phyloP scores from a whole-genome alignment of 306 rosid species.

The Pterocarpus macrocarpus region DNA sequence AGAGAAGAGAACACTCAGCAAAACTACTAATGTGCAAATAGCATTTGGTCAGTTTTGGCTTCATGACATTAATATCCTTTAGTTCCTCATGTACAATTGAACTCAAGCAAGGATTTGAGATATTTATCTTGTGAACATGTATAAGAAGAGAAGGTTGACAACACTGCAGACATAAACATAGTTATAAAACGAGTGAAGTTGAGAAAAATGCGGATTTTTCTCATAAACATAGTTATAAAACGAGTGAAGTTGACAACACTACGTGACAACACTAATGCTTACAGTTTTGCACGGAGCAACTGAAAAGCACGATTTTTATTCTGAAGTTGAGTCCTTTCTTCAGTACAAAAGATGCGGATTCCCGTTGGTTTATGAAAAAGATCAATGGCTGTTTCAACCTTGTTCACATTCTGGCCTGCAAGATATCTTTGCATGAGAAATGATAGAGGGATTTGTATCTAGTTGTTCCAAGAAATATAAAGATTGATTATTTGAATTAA shows the following conservation, averaged over 20 bases:
- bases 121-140: slow-evolving; percentile 35
- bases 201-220: too few species aligned
- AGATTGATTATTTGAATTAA: slow-evolving; percentile 37
- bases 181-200: slow-evolving; percentile 28
- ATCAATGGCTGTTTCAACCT: slow-evolving; percentile 98
- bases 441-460: slow-evolving; percentile 37
- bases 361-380: slow-evolving; percentile 97
- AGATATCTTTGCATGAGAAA: slow-evolving; percentile 43
- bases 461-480: slow-evolving; percentile 22
- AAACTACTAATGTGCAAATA: slow-evolving; percentile 7
- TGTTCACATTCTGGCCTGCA: slow-evolving; percentile 99
- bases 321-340: slow-evolving; percentile 92
- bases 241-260: slow-evolving; percentile 16
- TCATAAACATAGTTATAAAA: slow-evolving; percentile 27
- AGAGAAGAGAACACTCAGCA: slow-evolving; percentile 38
- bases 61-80: slow-evolving; percentile 38
- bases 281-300: slow-evolving; percentile 97
- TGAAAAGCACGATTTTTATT: slow-evolving; percentile 92
- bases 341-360: slow-evolving; percentile 97
- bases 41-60: slow-evolving; percentile 37
- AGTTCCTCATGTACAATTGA: slow-evolving; percentile 36
- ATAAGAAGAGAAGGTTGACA: slow-evolving; percentile 18
- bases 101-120: slow-evolving; percentile 36
- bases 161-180: slow-evolving; percentile 12
- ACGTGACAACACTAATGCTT: slow-evolving; percentile 46